Evolutionary conservation across 331 rosid species (phyloP).

Genomic region (Cucumis variabilis): DNA sequence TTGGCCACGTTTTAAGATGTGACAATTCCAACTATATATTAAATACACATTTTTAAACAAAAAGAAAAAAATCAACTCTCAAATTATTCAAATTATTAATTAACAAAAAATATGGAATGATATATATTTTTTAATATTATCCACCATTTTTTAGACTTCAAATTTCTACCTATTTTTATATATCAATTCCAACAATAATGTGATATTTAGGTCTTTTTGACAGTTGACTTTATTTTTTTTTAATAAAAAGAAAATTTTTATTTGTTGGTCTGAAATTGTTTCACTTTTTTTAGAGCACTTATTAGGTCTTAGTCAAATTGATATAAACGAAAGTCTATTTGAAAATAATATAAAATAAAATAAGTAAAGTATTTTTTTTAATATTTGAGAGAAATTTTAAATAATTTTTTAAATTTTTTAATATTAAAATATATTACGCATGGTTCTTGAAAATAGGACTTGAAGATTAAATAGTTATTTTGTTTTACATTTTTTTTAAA

Average conservation of each 20-base stretch:
- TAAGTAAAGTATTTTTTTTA: background rate
- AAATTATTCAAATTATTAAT: background rate
- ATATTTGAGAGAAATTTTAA: background rate
- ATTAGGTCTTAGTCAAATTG: background rate
- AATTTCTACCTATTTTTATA: background rate
- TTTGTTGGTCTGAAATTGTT: background rate
- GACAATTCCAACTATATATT: background rate
- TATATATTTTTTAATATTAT: background rate
- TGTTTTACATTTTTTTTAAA: background rate
- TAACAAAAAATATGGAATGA: no score
- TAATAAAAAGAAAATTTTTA: background rate
- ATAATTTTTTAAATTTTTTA: background rate
- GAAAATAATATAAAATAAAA: background rate
- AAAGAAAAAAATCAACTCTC: background rate
- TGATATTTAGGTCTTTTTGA: background rate
- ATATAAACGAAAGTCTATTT: background rate
- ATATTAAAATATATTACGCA: background rate
- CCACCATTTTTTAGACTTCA: background rate
- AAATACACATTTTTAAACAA: background rate
- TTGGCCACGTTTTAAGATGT: conserved; percentile 3
- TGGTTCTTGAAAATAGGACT: background rate
- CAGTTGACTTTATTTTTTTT: background rate
- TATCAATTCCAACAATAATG: background rate
- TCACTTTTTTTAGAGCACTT: background rate
- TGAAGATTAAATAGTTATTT: background rate